These are phyloP conservation scores for Entomophthora muscae DNA, from an alignment of 371 early-diverging fungal species.

Conservation along the genomic window DNA sequence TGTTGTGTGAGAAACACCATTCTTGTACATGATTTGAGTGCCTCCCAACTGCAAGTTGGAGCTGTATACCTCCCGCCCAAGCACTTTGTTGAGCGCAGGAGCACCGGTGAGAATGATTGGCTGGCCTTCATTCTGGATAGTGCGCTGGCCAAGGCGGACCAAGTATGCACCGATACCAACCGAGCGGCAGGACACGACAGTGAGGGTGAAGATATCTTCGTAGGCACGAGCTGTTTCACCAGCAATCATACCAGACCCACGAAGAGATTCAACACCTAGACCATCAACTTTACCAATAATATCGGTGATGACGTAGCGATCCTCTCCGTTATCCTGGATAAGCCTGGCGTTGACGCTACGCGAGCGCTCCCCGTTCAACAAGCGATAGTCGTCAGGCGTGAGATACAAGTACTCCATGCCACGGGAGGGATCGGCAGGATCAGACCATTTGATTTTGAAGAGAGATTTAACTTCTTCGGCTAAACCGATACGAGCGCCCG, in stretches of 20 bases:
- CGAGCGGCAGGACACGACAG: too few relatives aligned
- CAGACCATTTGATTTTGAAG: slow-evolving; percentile 78
- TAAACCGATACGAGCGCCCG: too few relatives aligned
- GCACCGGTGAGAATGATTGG: slow-evolving; percentile 98
- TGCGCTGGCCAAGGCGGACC: slow-evolving; percentile 93
- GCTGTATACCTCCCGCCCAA: slow-evolving; percentile 95
- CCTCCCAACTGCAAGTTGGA: slow-evolving; percentile 98
- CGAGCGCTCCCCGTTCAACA: too few relatives aligned
- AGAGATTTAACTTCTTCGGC: too few relatives aligned
- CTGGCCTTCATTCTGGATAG: slow-evolving; percentile 92
- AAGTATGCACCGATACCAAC: slow-evolving; percentile 99
- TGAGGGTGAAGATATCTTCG: slow-evolving; percentile 91
- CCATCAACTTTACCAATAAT: slow-evolving; percentile 80
- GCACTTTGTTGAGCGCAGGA: slow-evolving; percentile 93
- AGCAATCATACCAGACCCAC: too few relatives aligned
- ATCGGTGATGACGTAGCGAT: too few relatives aligned
- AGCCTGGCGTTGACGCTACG: slow-evolving; percentile 47
- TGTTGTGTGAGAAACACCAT: slow-evolving; percentile 92
- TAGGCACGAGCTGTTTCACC: slow-evolving; percentile 92
- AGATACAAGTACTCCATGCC: too few relatives aligned
- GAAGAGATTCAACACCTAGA: slow-evolving; percentile 98
- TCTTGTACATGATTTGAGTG: slow-evolving; percentile 96
- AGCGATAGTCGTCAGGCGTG: too few relatives aligned
- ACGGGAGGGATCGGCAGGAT: slow-evolving; percentile 51
- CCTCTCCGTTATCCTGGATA: slow-evolving; percentile 55